Conservation (phyloP, 305 asterid species). For the Solanum hybrid region DNA sequence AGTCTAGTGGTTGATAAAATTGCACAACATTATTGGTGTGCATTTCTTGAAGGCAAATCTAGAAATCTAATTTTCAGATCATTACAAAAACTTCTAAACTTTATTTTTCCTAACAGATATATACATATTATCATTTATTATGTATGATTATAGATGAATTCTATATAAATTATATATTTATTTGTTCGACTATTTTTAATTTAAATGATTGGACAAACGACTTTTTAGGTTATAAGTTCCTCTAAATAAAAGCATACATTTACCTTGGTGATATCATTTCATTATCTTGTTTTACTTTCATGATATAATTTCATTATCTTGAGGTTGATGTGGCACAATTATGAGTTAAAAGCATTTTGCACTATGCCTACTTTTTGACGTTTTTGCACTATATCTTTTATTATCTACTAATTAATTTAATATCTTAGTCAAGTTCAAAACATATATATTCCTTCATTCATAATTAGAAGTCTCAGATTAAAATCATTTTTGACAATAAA, state of each 20-base stretch:
- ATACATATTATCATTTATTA: neutral
- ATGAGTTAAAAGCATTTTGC: neutral
- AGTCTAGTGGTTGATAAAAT: neutral
- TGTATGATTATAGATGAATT: neutral
- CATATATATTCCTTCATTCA: neutral
- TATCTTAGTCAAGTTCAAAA: neutral
- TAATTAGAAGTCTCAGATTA: fast-evolving
- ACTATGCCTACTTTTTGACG: neutral
- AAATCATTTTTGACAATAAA: fast-evolving
- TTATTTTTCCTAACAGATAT: neutral
- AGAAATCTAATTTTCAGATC: neutral
- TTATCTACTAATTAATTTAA: neutral
- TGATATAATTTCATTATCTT: neutral
- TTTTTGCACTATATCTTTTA: neutral
- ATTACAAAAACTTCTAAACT: neutral
- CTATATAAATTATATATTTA: neutral
- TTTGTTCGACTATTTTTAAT: neutral
- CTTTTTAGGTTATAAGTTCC: neutral
- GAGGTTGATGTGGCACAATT: neutral
- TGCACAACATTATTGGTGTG: neutral
- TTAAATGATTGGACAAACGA: neutral
- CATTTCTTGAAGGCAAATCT: neutral
- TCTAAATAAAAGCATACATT: neutral
- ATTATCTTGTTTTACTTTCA: neutral
- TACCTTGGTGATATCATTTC: neutral